Evolutionary conservation across 2,329 filamentous ascomycete species (phyloP), one percentile per base, ranked within the genome.

Genomic region (Beauveria rudraprayagi): DNA sequence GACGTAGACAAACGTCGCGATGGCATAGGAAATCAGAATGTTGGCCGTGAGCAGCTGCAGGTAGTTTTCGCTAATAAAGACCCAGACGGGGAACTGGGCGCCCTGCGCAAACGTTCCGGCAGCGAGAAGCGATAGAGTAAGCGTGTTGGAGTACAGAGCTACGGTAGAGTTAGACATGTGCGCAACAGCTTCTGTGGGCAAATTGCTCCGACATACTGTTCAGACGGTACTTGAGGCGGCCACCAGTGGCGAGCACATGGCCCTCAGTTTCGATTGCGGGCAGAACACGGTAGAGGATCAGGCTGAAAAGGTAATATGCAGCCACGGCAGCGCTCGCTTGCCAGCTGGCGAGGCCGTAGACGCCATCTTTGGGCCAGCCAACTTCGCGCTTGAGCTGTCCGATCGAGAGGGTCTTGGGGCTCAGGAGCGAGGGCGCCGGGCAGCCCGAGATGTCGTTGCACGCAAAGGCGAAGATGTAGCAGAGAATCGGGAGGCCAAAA

Each of bases 401-500:
- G 53, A 92, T 77, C 47, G 86, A 86, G 63, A 96, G 76, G 9
- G 83, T 88, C 61, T 82, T 86, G 37, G 90, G 92, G 66, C 82
- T 80, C 43, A 96, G 81, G 9, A 93, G 80, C 4, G 90, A 91
- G 3, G 92, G 91, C 3, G 90, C 87, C 52, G 93, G 94, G 71
- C 94, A 97, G 62, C 94, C 93, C 9, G 91, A 88, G 65, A 95
- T 79, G 73, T 97, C 92, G 77, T 97, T 97, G 82, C 93, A 97
- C 68, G 88, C 79, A 71, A 97, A 96, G 52, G 87, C 82, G 70
- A 93, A 88, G 67, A 86, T 72, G 76, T 94, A 96, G 67, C 91
- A 83, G 65, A 92, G 81, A 47, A 92, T 63, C 0, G 93, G 93
- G 1, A 97, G 84, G 61, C 87, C 87, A 68, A 95, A 88, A 8